Conservation (phyloP, 2,329 filamentous ascomycete species). For the Emergomyces pasteurianus region DNA sequence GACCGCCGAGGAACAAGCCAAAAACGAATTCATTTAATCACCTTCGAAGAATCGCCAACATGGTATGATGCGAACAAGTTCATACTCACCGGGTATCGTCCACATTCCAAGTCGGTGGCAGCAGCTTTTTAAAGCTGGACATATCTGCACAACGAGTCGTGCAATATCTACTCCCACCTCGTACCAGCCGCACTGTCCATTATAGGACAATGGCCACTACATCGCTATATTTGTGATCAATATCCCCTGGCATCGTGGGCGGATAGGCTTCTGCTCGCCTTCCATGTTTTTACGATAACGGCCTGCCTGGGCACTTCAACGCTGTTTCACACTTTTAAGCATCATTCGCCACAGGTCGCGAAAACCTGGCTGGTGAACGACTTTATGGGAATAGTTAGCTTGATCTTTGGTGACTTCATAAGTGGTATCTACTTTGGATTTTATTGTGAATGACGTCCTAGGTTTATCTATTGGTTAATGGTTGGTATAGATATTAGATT, state of each 20-base stretch:
- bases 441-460: slow-evolving; percentile 19
- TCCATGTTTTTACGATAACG: slow-evolving; percentile 17
- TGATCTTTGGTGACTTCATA: slow-evolving; percentile 25
- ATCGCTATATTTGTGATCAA: neutral
- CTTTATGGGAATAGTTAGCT: slow-evolving; percentile 22
- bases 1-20: neutral
- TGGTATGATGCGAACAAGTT: slow-evolving; percentile 35
- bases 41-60: slow-evolving; percentile 26
- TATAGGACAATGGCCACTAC: neutral
- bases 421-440: slow-evolving; percentile 26
- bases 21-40: slow-evolving; percentile 14
- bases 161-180: slow-evolving; percentile 37
- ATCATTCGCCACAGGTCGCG: slow-evolving; percentile 19
- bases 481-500: slow-evolving; percentile 11
- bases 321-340: slow-evolving; percentile 24
- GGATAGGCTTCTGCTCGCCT: slow-evolving; percentile 11
- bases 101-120: slow-evolving; percentile 25
- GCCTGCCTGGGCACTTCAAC: slow-evolving; percentile 24
- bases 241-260: neutral
- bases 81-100: slow-evolving; percentile 34
- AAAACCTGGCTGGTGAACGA: slow-evolving; percentile 19
- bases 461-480: slow-evolving; percentile 25
- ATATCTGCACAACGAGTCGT: slow-evolving; percentile 34
- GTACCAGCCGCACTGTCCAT: slow-evolving; percentile 30
- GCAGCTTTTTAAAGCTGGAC: slow-evolving; percentile 30